Conservation (phyloP, 257 asterid species). For the Mitragyna speciosa region DNA sequence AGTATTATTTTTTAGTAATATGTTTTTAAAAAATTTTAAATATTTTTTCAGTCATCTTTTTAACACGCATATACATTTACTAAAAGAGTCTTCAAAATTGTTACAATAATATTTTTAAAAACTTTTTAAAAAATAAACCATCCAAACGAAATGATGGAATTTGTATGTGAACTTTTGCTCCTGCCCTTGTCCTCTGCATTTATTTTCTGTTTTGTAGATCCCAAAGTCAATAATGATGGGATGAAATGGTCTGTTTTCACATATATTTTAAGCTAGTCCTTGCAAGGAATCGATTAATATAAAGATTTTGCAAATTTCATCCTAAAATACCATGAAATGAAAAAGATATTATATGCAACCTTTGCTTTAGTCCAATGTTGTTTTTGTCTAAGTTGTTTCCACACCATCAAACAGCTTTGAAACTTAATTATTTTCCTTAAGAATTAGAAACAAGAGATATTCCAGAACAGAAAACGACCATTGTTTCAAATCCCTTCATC, state of each 20-base stretch:
- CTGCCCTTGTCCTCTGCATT: too few relatives aligned
- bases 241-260: not conserved
- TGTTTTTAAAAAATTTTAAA: too few relatives aligned
- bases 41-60: too few relatives aligned
- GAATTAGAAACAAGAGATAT: not conserved
- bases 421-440: not conserved
- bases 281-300: not conserved
- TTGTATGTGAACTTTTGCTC: too few relatives aligned
- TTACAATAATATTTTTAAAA: too few relatives aligned
- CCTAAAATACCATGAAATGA: not conserved
- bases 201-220: not conserved
- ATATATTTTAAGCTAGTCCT: not conserved
- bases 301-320: not conserved
- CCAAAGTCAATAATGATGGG: not conserved
- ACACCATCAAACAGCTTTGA: not conserved
- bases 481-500: conserved; percentile 5
- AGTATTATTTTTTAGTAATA: too few relatives aligned
- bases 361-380: not conserved
- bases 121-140: too few relatives aligned
- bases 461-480: conserved; percentile 4
- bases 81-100: too few relatives aligned
- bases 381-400: conserved; percentile 1
- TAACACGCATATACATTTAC: too few relatives aligned
- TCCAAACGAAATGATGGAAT: too few relatives aligned
- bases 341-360: too few relatives aligned